Conservation (phyloP, 176 grass and related monocot genomes). For the Triticum turgidum region DNA sequence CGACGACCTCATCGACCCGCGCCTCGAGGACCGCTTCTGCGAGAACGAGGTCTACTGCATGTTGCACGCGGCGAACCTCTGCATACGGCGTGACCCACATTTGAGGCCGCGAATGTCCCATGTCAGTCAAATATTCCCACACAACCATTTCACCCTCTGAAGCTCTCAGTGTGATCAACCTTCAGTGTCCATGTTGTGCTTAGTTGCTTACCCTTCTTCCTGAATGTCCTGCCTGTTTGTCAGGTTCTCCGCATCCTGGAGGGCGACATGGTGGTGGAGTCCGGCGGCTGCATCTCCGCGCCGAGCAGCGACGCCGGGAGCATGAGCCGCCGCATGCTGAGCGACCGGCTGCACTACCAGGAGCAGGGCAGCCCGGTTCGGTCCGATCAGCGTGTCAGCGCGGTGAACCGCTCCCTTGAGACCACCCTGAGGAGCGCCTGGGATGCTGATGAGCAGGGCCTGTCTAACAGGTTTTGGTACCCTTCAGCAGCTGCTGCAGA, state of each 20-base stretch:
- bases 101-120: constrained; percentile 87
- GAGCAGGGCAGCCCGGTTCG: constrained; percentile 35
- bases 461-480: constrained; percentile 36
- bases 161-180: background rate
- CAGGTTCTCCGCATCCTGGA: constrained; percentile 92
- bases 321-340: constrained; percentile 54
- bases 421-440: constrained; percentile 36
- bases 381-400: constrained; percentile 13
- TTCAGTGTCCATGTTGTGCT: background rate
- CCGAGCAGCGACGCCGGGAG: constrained; percentile 59
- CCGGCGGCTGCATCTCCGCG: constrained; percentile 46
- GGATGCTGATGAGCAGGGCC: constrained; percentile 46
- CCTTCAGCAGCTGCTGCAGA: background rate
- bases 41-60: constrained; percentile 84
- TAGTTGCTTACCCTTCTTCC: background rate
- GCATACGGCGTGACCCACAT: constrained; percentile 76
- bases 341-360: constrained; percentile 22
- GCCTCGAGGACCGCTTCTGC: constrained; percentile 40
- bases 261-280: constrained; percentile 66
- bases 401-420: constrained; percentile 37
- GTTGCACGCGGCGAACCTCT: constrained; percentile 84
- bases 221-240: background rate
- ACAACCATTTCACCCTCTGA: background rate
- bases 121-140: background rate
- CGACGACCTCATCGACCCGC: constrained; percentile 64